Evolutionary conservation across 306 rosid genomes (phyloP).

Genomic region (Herpetospermum pedunculosum): DNA sequence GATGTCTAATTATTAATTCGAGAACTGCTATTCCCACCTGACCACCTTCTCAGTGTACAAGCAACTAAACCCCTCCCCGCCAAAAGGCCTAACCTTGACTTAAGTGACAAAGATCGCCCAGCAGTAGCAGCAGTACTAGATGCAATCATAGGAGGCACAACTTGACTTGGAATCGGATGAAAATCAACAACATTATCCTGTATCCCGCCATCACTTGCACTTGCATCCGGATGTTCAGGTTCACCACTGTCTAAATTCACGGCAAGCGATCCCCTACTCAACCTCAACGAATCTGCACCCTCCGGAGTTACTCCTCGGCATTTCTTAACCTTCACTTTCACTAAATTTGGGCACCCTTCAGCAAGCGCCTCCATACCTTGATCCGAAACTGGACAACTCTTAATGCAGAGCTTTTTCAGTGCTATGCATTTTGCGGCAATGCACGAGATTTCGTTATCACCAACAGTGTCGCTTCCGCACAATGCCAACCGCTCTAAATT

Average conservation of each 20-base stretch:
- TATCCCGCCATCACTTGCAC: constrained; percentile 74
- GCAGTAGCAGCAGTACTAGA: constrained; percentile 42
- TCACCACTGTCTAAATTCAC: constrained; percentile 79
- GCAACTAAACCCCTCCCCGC: constrained; percentile 60
- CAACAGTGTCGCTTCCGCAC: constrained; percentile 88
- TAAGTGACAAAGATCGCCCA: constrained; percentile 48
- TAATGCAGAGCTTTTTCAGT: constrained; percentile 87
- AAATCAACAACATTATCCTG: constrained; percentile 54
- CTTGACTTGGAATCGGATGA: constrained; percentile 34
- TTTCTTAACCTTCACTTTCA: constrained; percentile 92
- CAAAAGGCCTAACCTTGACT: constrained; percentile 65
- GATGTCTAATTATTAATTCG: constrained; percentile 35
- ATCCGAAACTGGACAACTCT: constrained; percentile 84
- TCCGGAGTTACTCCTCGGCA: constrained; percentile 71
- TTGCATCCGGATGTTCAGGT: constrained; percentile 56
- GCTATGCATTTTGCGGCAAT: constrained; percentile 85
- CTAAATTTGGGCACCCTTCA: constrained; percentile 86
- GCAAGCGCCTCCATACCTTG: constrained; percentile 75
- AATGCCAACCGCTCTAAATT: constrained; percentile 85
- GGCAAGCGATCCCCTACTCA: constrained; percentile 47
- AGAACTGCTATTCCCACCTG: constrained; percentile 44
- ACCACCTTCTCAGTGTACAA: constrained; percentile 74
- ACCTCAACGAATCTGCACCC: constrained; percentile 77
- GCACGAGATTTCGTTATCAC: constrained; percentile 76
- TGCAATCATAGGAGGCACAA: constrained; percentile 20